Evolutionary conservation across 495 filamentous ascomycete species (phyloP), one percentile per base, ranked within the genome.

Genomic region (Hypoxylon trugodes): DNA sequence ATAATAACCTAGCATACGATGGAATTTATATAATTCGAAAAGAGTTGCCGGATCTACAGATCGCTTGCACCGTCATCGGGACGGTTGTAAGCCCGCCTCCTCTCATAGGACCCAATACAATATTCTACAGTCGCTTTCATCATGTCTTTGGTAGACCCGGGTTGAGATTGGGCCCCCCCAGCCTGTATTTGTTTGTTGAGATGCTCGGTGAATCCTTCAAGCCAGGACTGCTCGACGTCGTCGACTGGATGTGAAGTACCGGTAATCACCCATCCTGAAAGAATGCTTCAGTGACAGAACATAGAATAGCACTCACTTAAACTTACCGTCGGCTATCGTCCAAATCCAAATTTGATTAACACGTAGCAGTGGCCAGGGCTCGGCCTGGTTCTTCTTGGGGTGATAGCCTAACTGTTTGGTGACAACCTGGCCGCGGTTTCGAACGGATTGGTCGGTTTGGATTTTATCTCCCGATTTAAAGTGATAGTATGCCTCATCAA

Each of bases 11-110:
- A 26, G 37, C 52, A 22, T 28, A 46, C 50, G 21, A 63, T 58
- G 18, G 24, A 35, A 33, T 68, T 68, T 16, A 63, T 59, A 33
- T 62, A 36, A 22, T 58, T 43, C 24, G 59, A 64, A 24, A 56
- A 51, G 19, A 56, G 41, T 38, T 61, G 59, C 28, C 60, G 61
- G 35, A 46, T 47, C n/a, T 59, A 55, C 12, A 55, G 52, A 6
- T 47, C 61, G 25, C 24, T 50, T 26, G 54, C n/a, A 57, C 13
- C 25, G 2, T 48, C 40, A 36, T 43, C 4, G 36, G 47, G 32
- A 28, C 19, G 36, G 21, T n/a, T 12, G 30, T 43, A 36, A 37
- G 16, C 18, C 33, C 51, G 50, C 21, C 38, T 49, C 45, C 37
- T 43, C 9, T 63, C 60, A 10, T 56, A 57, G 1, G 16, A 52